Evolutionary conservation across 805 yeast species (phyloP), one percentile per base, ranked within the genome.

Genomic region (Metschnikowia continentalis): DNA sequence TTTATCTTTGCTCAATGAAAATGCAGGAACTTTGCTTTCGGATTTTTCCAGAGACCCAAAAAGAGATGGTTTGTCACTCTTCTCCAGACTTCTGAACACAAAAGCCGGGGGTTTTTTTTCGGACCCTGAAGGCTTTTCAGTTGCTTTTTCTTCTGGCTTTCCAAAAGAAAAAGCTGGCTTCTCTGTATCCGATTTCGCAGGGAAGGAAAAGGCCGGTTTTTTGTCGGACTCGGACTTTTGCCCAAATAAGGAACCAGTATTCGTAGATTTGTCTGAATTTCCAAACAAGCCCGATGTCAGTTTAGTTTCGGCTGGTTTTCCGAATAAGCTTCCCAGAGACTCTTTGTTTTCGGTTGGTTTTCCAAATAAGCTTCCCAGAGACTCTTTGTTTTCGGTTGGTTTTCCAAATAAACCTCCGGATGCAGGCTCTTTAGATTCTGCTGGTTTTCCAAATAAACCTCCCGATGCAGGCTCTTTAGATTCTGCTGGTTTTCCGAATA

Each of bases 11-110:
- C 37, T 38, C 14, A 42, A 33, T 20, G 38, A 33, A 13, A 42
- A 42, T 4, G 46, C 38, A 3, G 46, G 38, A 8, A 11, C 15
- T 14, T 41, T 41, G 19, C 13, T 32, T 1, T 42, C 37, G 13
- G 19, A 10, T 35, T 41, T 41, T 14, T 17, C 44, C n/a, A 15
- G 35, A 5, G 45, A 8, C 35, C 70, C 62, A 15, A 71, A 61
- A 40, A 63, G 58, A 22, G 47, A 47, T 13, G 57, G 46, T 14
- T 47, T 49, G 26, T 51, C 54, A 8, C 36, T 33, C 35, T 15
- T 20, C 46, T 13, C 6, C 14, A 10, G 39, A 17, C 10, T 23
- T 36, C 6, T 61, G 33, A 57, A 50, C 2, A 55, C 43, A 20
- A 50, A 44, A 26, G 61, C 50, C 3, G 65, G 49, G 3, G 22